Percentiles rank a stretch among this genome's conserved stretches.
Evolutionary conservation across 176 grass and related monocot genomes (phyloP).

Genomic region (Poa annua): DNA sequence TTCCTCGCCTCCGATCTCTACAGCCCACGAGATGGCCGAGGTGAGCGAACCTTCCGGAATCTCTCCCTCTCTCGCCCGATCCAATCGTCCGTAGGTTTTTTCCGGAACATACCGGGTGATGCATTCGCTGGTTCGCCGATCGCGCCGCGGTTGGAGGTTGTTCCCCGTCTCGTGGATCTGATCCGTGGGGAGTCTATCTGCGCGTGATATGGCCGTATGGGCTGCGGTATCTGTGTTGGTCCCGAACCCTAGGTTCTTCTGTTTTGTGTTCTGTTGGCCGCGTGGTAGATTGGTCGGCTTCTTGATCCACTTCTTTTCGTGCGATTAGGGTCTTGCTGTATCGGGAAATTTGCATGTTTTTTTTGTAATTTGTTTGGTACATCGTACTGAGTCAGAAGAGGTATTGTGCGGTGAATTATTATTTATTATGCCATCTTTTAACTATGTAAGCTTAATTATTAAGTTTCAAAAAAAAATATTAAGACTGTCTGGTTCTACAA

Average conservation of each 20-base stretch:
- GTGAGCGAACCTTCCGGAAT: conserved; percentile 25
- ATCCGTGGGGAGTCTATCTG: not conserved
- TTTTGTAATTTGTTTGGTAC: not conserved
- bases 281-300: not conserved
- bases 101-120: not conserved
- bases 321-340: not conserved
- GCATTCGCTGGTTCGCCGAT: conserved; percentile 4
- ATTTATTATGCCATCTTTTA: not conserved
- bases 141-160: not conserved
- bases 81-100: not conserved
- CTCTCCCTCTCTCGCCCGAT: not conserved
- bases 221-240: not conserved
- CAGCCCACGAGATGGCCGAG: conserved; percentile 45
- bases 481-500: not conserved
- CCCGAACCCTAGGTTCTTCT: not conserved
- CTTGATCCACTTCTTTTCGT: not conserved
- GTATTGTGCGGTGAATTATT: not conserved
- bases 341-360: not conserved
- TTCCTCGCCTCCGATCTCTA: conserved; percentile 6
- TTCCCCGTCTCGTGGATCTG: not conserved
- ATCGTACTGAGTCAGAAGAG: not conserved
- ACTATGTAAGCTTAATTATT: too few species aligned
- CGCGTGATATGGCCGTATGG: not conserved
- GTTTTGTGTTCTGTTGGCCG: not conserved
- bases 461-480: too few species aligned